Evolutionary conservation across 768 basidiomycete genomes (phyloP).

Genomic region (Daedalea quercina): DNA sequence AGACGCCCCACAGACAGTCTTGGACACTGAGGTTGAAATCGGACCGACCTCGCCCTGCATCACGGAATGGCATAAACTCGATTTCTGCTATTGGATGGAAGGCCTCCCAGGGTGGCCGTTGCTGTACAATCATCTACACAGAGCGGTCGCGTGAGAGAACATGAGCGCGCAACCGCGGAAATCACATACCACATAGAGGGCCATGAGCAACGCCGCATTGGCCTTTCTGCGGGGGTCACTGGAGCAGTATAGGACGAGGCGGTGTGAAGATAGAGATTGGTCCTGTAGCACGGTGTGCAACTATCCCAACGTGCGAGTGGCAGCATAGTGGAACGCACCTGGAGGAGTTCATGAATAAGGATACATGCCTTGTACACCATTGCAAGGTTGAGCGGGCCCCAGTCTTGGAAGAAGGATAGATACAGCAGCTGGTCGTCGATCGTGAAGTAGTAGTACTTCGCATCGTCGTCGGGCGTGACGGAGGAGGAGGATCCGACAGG

Average conservation of each 20-base stretch:
- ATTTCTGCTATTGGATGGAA: conserved; percentile 90
- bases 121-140: conserved; percentile 88
- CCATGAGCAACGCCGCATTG: conserved; percentile 91
- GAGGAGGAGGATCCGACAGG: conserved; percentile 49
- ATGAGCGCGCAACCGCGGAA: background rate
- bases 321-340: conserved; percentile 37
- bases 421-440: conserved; percentile 91
- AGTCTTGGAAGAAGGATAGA: conserved; percentile 91
- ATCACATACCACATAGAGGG: conserved; percentile 78
- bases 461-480: conserved; percentile 65
- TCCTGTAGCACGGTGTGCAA: conserved; percentile 42
- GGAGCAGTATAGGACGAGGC: conserved; percentile 84
- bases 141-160: background rate
- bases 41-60: conserved; percentile 87
- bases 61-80: conserved; percentile 93
- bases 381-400: conserved; percentile 88
- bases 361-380: conserved; percentile 93
- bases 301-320: background rate
- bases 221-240: conserved; percentile 83
- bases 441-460: conserved; percentile 84
- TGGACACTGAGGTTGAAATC: conserved; percentile 94
- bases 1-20: conserved; percentile 83
- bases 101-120: conserved; percentile 88
- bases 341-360: conserved; percentile 81
- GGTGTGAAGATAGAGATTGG: conserved; percentile 60